These are phyloP conservation scores for Nicotiana tomentosiformis DNA, from an alignment of 257 asterid genomes.

Conservation along the genomic window DNA sequence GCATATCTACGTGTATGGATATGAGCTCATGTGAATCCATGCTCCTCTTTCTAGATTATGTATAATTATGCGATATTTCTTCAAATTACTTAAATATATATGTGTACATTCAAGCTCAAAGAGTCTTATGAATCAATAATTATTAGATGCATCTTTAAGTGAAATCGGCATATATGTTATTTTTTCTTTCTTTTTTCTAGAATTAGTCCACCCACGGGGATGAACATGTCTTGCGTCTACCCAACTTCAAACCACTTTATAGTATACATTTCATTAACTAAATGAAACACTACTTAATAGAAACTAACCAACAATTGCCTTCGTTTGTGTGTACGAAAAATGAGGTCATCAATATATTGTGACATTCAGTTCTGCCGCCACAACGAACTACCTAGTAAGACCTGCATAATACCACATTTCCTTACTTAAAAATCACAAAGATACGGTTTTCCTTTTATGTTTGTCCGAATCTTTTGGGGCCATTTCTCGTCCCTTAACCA, in stretches of 20 bases:
- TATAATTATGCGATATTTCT: no score
- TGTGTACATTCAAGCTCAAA: no score
- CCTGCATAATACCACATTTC: not conserved
- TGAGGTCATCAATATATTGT: not conserved
- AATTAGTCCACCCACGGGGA: no score
- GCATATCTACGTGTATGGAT: no score
- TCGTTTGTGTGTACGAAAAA: not conserved
- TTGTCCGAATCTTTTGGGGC: not conserved
- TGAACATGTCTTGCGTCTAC: no score
- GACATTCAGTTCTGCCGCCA: not conserved
- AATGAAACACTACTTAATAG: not conserved
- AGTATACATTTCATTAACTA: not conserved
- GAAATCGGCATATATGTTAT: no score
- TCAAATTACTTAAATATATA: no score
- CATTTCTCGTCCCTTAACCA: not conserved
- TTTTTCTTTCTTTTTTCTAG: no score
- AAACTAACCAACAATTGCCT: not conserved
- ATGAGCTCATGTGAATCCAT: no score
- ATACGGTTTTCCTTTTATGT: not conserved
- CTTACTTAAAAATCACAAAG: not conserved
- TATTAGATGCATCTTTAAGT: no score
- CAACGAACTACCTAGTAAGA: not conserved
- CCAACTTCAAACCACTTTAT: not conserved
- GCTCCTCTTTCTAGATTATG: no score
- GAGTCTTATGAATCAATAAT: no score